Evolutionary conservation across 2,329 filamentous ascomycete genomes (phyloP).

Genomic region (Exserohilum rostratum): DNA sequence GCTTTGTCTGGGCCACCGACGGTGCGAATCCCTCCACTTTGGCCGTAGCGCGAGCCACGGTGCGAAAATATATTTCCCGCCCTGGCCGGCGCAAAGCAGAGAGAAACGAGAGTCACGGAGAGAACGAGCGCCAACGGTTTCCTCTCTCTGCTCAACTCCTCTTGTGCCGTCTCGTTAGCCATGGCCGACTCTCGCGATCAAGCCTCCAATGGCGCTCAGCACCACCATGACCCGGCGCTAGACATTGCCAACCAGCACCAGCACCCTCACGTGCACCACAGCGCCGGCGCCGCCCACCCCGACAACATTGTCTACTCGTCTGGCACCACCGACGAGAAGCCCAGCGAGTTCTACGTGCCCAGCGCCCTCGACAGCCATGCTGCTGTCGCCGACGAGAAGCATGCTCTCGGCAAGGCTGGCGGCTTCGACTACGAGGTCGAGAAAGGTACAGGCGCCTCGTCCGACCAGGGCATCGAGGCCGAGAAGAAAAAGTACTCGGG

Average conservation of each 20-base stretch:
- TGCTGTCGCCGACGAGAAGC: constrained; percentile 24
- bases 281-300: constrained; percentile 36
- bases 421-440: constrained; percentile 47
- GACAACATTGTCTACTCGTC: constrained; percentile 43
- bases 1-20: constrained; percentile 32
- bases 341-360: constrained; percentile 40
- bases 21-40: constrained; percentile 35
- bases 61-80: constrained; percentile 43
- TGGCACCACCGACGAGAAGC: constrained; percentile 45
- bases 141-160: constrained; percentile 33
- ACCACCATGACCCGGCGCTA: constrained; percentile 47
- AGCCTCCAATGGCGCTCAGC: constrained; percentile 38
- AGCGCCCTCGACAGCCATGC: constrained; percentile 50
- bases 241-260: constrained; percentile 47
- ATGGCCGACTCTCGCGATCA: constrained; percentile 41
- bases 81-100: constrained; percentile 17
- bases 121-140: constrained; percentile 31
- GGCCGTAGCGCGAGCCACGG: constrained; percentile 34
- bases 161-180: constrained; percentile 33
- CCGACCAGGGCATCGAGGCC: constrained; percentile 24
- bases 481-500: constrained; percentile 28
- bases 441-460: constrained; percentile 47
- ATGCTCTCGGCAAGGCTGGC: constrained; percentile 44
- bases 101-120: background rate
- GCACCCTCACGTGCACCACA: constrained; percentile 49